Percentiles rank a stretch among this genome's conserved stretches.
phyloP scores from a whole-genome alignment of 2,329 filamentous ascomycete genomes.

The Cladophialophora chaetospira region DNA sequence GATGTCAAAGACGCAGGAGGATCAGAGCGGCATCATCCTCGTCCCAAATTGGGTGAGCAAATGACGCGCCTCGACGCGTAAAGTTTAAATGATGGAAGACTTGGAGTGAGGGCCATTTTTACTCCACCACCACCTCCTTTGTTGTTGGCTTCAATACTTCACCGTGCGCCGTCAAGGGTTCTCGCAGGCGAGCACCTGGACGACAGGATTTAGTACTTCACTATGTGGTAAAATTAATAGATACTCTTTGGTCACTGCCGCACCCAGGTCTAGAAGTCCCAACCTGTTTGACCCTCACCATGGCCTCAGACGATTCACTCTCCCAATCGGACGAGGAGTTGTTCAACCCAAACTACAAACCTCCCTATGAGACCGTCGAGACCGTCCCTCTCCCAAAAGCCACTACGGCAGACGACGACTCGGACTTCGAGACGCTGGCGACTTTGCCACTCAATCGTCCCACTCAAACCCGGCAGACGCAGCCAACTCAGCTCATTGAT shows the following conservation, averaged over 20 bases:
- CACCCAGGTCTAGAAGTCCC: background rate
- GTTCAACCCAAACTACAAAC: conserved; percentile 21
- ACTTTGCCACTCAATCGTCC: conserved; percentile 47
- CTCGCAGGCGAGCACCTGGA: background rate
- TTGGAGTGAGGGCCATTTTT: background rate
- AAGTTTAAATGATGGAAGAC: background rate
- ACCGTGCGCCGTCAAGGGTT: background rate
- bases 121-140: background rate
- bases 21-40: background rate
- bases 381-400: conserved; percentile 27
- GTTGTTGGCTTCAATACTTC: background rate
- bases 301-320: conserved; percentile 19
- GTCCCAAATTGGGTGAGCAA: background rate
- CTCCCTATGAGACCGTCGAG: conserved; percentile 27
- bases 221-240: background rate
- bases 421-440: conserved; percentile 51
- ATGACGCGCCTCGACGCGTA: background rate
- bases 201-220: background rate
- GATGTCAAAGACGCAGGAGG: no score
- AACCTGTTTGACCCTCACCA: background rate
- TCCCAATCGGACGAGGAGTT: conserved; percentile 31
- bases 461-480: conserved; percentile 53
- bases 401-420: conserved; percentile 14
- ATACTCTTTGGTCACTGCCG: background rate
- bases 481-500: conserved; percentile 63